Evolutionary conservation across 2,329 filamentous ascomycete genomes (phyloP).

Genomic region (Tolypocladium amazonense): DNA sequence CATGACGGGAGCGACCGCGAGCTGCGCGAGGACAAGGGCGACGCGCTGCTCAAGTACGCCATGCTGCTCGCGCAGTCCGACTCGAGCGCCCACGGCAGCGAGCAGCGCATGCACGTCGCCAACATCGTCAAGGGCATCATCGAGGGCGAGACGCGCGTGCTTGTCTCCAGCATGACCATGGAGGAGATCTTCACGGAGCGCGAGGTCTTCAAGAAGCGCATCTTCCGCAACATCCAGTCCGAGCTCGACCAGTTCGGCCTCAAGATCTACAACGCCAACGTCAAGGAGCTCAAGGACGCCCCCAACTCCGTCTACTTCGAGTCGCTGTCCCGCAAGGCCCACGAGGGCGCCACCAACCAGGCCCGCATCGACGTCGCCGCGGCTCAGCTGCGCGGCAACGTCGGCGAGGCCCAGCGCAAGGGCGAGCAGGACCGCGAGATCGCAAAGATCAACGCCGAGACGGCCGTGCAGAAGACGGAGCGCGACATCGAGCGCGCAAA

Average conservation of each 20-base stretch:
- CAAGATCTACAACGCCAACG: constrained; percentile 58
- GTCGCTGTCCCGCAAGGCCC: constrained; percentile 70
- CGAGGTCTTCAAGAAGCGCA: constrained; percentile 65
- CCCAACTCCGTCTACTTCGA: constrained; percentile 75
- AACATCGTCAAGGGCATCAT: constrained; percentile 87
- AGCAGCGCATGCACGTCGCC: constrained; percentile 52
- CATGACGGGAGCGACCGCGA: constrained; percentile 8
- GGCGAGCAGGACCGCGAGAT: constrained; percentile 78
- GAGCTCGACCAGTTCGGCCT: constrained; percentile 76
- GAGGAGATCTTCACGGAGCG: constrained; percentile 77
- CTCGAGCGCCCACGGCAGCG: constrained; percentile 17
- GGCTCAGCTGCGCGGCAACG: constrained; percentile 54
- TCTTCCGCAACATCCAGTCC: constrained; percentile 64
- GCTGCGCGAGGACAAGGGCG: constrained; percentile 39
- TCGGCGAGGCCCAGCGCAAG: constrained; percentile 67
- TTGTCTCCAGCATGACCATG: constrained; percentile 86
- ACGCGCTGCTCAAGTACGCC: constrained; percentile 70
- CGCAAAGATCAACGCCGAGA: constrained; percentile 79
- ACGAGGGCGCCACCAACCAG: constrained; percentile 77
- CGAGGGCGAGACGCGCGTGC: constrained; percentile 74
- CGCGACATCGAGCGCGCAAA: constrained; percentile 71
- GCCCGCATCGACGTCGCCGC: constrained; percentile 58
- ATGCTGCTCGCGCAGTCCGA: constrained; percentile 64
- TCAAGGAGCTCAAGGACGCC: constrained; percentile 80
- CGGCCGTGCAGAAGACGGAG: constrained; percentile 74